Conservation (phyloP, 257 asterid species). For the Verbascum thapsus region DNA sequence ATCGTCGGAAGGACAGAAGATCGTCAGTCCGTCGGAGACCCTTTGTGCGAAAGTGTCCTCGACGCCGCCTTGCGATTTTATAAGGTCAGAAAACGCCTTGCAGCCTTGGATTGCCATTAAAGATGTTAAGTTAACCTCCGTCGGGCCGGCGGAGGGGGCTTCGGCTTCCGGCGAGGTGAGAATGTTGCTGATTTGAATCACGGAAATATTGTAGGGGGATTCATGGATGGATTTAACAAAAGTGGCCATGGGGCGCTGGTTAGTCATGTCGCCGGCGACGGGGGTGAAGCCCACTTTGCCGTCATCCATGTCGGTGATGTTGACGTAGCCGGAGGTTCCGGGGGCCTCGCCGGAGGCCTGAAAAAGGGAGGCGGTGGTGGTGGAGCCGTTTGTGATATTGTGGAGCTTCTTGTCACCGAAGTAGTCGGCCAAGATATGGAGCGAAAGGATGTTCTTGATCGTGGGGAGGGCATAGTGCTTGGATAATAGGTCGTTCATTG, state of each 20-base stretch:
- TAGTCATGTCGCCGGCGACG: constrained; percentile 40
- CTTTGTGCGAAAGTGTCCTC: constrained; percentile 41
- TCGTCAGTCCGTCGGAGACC: constrained; percentile 50
- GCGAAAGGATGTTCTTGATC: constrained; percentile 55
- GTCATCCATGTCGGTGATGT: constrained; percentile 53
- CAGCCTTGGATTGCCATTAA: constrained; percentile 59
- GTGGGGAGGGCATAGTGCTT: constrained; percentile 44
- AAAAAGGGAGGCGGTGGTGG: constrained; percentile 58
- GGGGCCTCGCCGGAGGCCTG: constrained; percentile 68
- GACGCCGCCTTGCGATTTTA: constrained; percentile 44
- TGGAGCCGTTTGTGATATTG: constrained; percentile 48
- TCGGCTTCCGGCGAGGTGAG: constrained; percentile 59
- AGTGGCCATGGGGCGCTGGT: constrained; percentile 32
- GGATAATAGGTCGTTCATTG: constrained; percentile 49
- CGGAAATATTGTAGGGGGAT: constrained; percentile 49
- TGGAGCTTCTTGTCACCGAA: constrained; percentile 62
- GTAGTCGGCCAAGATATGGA: constrained; percentile 63
- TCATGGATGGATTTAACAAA: constrained; percentile 50
- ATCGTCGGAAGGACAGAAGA: constrained; percentile 59
- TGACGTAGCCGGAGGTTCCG: constrained; percentile 64
- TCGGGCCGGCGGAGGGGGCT: constrained; percentile 52
- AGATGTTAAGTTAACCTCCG: constrained; percentile 44
- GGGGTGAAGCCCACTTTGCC: constrained; percentile 55
- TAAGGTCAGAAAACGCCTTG: constrained; percentile 43
- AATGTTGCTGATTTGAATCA: constrained; percentile 53